Evolutionary conservation across 345 rosid genomes (phyloP), one percentile per base, ranked within the genome.

Genomic region (Balakata baccata): DNA sequence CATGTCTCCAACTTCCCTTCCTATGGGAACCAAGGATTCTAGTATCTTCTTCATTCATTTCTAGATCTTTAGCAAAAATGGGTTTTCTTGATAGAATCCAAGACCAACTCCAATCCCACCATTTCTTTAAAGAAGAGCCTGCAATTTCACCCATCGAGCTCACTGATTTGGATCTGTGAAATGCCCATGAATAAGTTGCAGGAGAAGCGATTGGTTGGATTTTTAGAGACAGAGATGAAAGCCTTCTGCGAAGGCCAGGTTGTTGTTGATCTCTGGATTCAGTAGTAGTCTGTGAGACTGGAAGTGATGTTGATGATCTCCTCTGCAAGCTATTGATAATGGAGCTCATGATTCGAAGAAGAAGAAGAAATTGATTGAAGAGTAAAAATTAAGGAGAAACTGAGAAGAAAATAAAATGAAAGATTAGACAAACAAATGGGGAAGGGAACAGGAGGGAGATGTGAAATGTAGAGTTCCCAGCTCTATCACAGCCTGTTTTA

Each of bases 21-120:
- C 69, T 85, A 39, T 87, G 89, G 69, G 76, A 82, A 0, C 92
- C 97, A 7, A 92, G 84, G 7, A 78, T 61, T 56, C 65, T 83
- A 3, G 90, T 84, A 76, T 90, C 97, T 39, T 89, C 97, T 74
- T 88, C 91, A 77, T 90, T 89, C 83, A 90, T 82, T 74, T 94
- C 97, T 47, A 92, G 97, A 84, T 94, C 98, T 69, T 85, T 67
- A 0, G 92, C 93, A 72, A 94, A 90, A 0, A 78, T 38, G 2
- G 94, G 94, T 68, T 88, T 94, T 71, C 85, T 82, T 8, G 96
- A 87, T 17, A 94, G 82, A 80, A 94, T 80, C 97, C 97, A 92
- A n/a, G 91, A 80, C 87, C 96, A 87, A 41, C 92, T 84, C 94
- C 89, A 89, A 63, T 86, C 87, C 97, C 97, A 92, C 93, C 98